Conservation (phyloP, 768 basidiomycete species). For the Amyloporia xantha region DNA sequence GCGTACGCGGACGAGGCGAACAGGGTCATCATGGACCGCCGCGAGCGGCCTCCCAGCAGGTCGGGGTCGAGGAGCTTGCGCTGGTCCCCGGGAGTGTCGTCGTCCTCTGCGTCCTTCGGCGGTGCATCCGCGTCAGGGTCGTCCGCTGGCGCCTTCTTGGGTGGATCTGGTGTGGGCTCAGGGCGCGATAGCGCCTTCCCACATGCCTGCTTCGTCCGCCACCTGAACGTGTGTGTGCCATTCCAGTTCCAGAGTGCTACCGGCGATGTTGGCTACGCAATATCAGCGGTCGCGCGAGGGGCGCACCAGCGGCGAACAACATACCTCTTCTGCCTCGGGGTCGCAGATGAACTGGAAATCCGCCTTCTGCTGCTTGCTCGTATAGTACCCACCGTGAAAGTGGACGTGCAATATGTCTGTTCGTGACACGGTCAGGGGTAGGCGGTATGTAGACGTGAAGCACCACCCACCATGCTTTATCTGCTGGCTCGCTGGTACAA, state of each 20-base stretch:
- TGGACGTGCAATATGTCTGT: conserved; percentile 20
- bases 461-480: conserved; percentile 12
- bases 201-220: conserved; percentile 24
- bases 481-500: conserved; percentile 7
- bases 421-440: not conserved
- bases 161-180: conserved; percentile 4
- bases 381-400: conserved; percentile 24
- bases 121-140: conserved; percentile 6
- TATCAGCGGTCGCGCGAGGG: not conserved
- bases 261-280: conserved; percentile 13
- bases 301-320: conserved; percentile 1
- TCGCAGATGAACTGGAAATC: conserved; percentile 24
- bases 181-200: conserved; percentile 4
- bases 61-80: conserved; percentile 10
- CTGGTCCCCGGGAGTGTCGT: conserved; percentile 11
- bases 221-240: conserved; percentile 23
- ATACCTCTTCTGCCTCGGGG: conserved; percentile 21
- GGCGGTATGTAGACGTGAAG: not conserved
- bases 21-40: conserved; percentile 12
- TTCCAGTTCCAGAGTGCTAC: conserved; percentile 16
- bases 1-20: conserved; percentile 16
- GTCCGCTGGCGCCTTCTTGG: conserved; percentile 4
- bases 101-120: conserved; percentile 10
- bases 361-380: conserved; percentile 19
- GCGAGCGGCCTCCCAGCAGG: conserved; percentile 1